Evolutionary conservation across 371 early-diverging fungal species (phyloP), one percentile per base, ranked within the genome.

Genomic region (Actinomortierella ambigua): DNA sequence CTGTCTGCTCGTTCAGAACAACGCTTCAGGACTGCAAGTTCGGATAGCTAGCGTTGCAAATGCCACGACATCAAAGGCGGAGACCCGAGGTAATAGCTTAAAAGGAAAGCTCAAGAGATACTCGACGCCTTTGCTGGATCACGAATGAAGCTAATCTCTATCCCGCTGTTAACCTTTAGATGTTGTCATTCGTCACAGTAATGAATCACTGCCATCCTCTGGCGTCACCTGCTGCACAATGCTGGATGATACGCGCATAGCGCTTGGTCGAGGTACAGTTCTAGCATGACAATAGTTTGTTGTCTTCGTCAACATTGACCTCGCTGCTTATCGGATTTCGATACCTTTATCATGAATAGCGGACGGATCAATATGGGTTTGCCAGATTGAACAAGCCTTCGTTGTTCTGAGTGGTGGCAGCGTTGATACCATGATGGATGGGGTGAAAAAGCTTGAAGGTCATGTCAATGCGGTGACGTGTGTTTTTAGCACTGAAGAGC

Each of bases 401-500:
- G 41, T 81, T n/a, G 68, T 69, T 26, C 43, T 84, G 6, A 55
- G 61, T 15, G 57, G 71, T 4, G 55, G 80, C 54, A 62, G 26
- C 57, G 55, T 29, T 48, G 60, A 42, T 48, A 57, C 18, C 61
- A 70, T 55, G 41, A 73, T 18, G 54, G 76, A 13, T 60, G 78
- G 43, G 63, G 79, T 70, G 49, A 79, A 53, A 51, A 28, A 65
- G 9, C 48, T 77, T 2, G 67, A 75, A 26, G 84, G 87, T 1
- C 88, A 88, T 53, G 49, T 67, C 6, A 84, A 85, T 11, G 69
- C 77, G n/a, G 75, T 88, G 28, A 86, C 87, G 0, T 83, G 84
- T 57, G 69, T 88, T 51, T 79, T 82, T 58, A 81, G 81, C 0
- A 84, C 87, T 14, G 83, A 84, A 40, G 77, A 79, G 14, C 73